Conservation (phyloP, 176 grass and related monocot genomes). For the Eragrostis nindensis region DNA sequence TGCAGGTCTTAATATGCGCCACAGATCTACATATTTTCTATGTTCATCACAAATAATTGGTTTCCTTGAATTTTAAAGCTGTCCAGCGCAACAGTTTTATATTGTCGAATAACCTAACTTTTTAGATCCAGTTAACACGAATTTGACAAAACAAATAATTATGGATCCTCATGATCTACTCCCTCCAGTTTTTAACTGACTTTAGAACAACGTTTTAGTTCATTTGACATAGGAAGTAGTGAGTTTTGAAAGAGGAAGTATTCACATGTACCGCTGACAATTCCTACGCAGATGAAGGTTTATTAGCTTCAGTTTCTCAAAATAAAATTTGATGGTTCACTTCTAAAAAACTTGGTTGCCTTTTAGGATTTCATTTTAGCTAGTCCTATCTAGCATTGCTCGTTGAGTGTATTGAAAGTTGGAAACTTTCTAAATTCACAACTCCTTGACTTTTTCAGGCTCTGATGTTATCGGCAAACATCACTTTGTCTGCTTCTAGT, state of each 20-base stretch:
- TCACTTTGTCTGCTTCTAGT: background rate
- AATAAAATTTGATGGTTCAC: background rate
- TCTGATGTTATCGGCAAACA: background rate
- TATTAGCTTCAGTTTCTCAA: background rate
- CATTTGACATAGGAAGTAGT: background rate
- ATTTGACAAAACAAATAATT: background rate
- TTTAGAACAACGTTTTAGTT: too few species aligned
- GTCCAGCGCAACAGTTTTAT: background rate
- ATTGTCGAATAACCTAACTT: background rate
- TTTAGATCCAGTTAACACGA: background rate
- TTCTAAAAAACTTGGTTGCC: background rate
- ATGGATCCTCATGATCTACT: too few species aligned
- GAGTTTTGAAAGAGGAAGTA: background rate
- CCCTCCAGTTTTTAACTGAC: too few species aligned
- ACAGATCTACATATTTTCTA: background rate
- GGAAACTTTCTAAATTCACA: background rate
- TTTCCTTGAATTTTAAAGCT: background rate
- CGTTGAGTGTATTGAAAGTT: background rate
- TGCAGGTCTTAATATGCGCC: background rate
- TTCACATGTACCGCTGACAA: background rate
- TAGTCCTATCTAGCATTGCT: background rate
- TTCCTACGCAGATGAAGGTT: background rate
- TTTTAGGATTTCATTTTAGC: background rate
- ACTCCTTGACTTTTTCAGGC: background rate
- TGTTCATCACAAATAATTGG: background rate